Base-by-base conservation (phyloP, 2,329 filamentous ascomycete genomes). In the Pyrenophora seminiperda region DNA sequence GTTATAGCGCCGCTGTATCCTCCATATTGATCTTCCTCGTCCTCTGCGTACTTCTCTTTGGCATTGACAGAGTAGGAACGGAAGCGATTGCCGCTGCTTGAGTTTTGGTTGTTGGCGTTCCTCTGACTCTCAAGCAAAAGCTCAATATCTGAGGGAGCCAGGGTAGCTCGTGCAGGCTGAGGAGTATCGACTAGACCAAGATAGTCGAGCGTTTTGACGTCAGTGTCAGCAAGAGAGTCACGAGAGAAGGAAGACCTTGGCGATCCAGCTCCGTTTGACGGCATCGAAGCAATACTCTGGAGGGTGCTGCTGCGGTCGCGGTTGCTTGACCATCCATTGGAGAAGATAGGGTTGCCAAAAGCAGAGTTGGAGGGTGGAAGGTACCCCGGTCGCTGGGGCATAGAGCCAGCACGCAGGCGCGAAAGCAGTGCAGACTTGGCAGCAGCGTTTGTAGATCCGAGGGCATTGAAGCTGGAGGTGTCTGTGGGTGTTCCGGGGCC, bases 51-150 rank as follows among this genome's bases (percentile, higher is more conserved):
- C 73, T 94, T 95, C 72, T 97, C 93, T 75, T 96, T 97, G 47
- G 96, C 95, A 74, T 99, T 99, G 59, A 99, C 94, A 1, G 94
- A 99, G 73, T 97, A 97, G 1, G 94, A 99, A 38, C 94, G 86
- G 79, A 97, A 96, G 43, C 94, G 86, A 72, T 89, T 97, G 36
- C 87, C 82, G 34, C 72, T 89, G 58, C 87, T 88, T 59, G 90
- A 83, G 66, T 89, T 71, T 36, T 68, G 70, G 53, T 60, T 68
- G 47, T 67, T 89, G 36, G 88, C 86, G 50, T 79, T 70, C 46
- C 80, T 75, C 48, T 82, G 79, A 47, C 81, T 79, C 47, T 81
- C 78, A 31, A 77, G 64, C 5, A 79, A 66, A 33, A 77, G 61
- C 75, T 82, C 71, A 73, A 80, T 58, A 65, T 78, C 73, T 7